Conservation (phyloP, 805 yeast genomes). For the Ogataea trehalophila region DNA sequence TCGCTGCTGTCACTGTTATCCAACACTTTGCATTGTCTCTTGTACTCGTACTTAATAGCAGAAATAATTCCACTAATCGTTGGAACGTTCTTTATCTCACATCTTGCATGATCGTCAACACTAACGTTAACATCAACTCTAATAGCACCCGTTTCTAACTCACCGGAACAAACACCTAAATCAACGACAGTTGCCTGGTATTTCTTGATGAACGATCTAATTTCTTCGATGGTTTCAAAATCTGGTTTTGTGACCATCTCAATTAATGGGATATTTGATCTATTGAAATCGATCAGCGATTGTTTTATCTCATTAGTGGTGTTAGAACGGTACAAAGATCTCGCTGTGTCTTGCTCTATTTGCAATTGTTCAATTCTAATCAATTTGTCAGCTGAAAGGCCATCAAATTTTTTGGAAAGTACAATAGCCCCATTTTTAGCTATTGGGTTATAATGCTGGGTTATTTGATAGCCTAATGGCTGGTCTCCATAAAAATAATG, state of each 20-base stretch:
- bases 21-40: constrained; percentile 56
- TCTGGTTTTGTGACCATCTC: constrained; percentile 93
- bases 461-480: constrained; percentile 92
- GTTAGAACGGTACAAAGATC: constrained; percentile 52
- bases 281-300: constrained; percentile 66
- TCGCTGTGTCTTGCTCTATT: constrained; percentile 93
- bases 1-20: constrained; percentile 26
- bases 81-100: constrained; percentile 86
- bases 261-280: constrained; percentile 81
- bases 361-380: constrained; percentile 78
- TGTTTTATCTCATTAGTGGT: constrained; percentile 2
- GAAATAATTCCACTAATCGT: constrained; percentile 73
- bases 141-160: constrained; percentile 90
- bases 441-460: constrained; percentile 80
- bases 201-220: constrained; percentile 74
- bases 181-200: constrained; percentile 68
- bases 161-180: constrained; percentile 77
- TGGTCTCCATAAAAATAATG: constrained; percentile 97
- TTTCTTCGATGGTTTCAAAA: constrained; percentile 59
- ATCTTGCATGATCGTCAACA: constrained; percentile 63
- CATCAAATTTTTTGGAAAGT: constrained; percentile 50
- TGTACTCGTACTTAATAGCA: constrained; percentile 71
- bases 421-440: constrained; percentile 61
- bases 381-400: constrained; percentile 35
- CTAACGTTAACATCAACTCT: constrained; percentile 94